Evolutionary conservation across 164 flowering plant species (phyloP), one percentile per base, ranked within the genome.

Genomic region (Nelumbo lutea): DNA sequence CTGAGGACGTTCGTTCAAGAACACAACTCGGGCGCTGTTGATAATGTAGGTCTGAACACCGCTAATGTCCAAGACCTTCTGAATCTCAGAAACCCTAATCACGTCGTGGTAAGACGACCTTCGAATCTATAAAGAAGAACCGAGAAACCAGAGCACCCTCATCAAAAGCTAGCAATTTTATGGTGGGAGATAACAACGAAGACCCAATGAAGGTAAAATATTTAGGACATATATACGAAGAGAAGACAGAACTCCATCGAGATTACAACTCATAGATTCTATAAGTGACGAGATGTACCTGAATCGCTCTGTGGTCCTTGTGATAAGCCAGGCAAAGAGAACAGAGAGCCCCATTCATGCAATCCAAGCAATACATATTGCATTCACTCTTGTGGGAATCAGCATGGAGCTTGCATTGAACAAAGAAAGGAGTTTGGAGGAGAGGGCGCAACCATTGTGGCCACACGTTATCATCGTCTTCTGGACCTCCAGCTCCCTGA

Each of bases 91-190:
- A 2, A 91, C 96, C 78, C 98, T 86, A 15, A 93, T 87, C 81
- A 93, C 98, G 78, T 93, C 96, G 70, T 93, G 98, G 84, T 94
- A 94, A 0, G 96, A 91, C 3, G 98, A 94, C 74, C 96, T 86
- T 79, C 98, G 79, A 72, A 94, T 94, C 98, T 94, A 87, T 43
- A 42, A 58, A 8, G 53, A 13, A 3, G 52, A 65, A 27, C 27
- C 27, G 27, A 27, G 27, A 41, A 41, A 51, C 52, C 75, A 66
- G 48, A 59, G 61, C 4, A 67, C n/a, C 5, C 59, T 61, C 73
- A 65, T 58, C 3, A 52, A 59, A 61, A 61, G 3, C 27, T 42
- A 38, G 69, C 7, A 10, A 27, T 27, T 27, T 60, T 57, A 7
- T 14, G 14, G 15, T 39, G 6, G 27, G 11, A 50, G 1, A 50